Evolutionary conservation across 169 alveolate species (phyloP), one percentile per base, ranked within the genome.

Genomic region (Plasmodium falciparum): DNA sequence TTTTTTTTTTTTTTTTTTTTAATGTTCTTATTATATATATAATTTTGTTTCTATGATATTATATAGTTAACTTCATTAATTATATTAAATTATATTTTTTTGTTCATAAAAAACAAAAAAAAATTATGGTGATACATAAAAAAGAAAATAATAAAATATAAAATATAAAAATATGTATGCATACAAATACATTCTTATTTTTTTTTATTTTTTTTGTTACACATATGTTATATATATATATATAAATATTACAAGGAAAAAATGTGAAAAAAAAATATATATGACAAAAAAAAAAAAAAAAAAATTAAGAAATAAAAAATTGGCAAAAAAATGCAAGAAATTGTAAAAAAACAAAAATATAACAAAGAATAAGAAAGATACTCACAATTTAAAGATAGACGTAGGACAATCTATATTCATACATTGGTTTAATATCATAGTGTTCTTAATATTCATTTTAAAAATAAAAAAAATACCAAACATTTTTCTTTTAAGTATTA

Each of bases 221-320:
- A 33, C 45, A 33, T 33, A 33, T 33, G 8, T 33, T 33, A 33
- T 6, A 33, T 6, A 33, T 33, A 33, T 59, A 59, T 17, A 9
- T 15, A 13, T 59, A n/a, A 8, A 59, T 26, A 59, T n/a, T 59
- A 20, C 22, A 15, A 20, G 22, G 69, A 17, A 17, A 15, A 59
- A 59, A 59, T 59, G 69, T 59, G 15, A 15, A 15, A 20, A 59
- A 59, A 59, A 59, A 17, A 61, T n/a, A 66, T 33, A 66, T 33
- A 66, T n/a, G n/a, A n/a, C n/a, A 33, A 9, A 20, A 20, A 20
- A 20, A 43, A 45, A 3, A 29, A 17, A 17, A 70, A 59, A 70
- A 70, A 47, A 70, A 9, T 70, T 15, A 49, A 47, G 22, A 11
- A 26, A 65, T 29, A 13, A 70, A 70, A 70, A 45, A 49, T 70